phyloP scores from a whole-genome alignment of 148 eudicot species.

The Fallopia convolvulus region DNA sequence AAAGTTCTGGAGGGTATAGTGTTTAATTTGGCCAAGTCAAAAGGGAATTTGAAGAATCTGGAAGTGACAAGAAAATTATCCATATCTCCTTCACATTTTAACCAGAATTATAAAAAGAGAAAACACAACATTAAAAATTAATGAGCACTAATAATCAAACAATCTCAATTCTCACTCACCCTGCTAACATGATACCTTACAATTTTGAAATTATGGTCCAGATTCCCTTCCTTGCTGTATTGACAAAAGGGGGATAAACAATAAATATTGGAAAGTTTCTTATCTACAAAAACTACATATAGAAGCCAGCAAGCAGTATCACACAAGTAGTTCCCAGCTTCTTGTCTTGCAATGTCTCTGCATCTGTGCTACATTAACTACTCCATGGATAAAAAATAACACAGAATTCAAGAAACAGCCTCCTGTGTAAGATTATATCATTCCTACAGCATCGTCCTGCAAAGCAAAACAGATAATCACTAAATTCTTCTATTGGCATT shows the following conservation, averaged over 20 bases:
- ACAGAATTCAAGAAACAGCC: background rate
- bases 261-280: background rate
- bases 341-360: background rate
- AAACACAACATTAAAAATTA: too few species aligned
- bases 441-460: background rate
- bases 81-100: background rate
- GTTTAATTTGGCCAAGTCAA: background rate
- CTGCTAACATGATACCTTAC: background rate
- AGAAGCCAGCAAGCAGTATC: background rate
- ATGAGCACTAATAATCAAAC: background rate
- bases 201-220: background rate
- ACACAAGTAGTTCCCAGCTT: background rate
- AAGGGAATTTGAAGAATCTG: background rate
- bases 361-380: background rate
- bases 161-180: background rate
- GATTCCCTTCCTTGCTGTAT: background rate
- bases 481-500: background rate
- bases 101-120: too few species aligned
- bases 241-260: background rate
- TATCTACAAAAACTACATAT: constrained; percentile 1
- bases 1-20: background rate
- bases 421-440: background rate
- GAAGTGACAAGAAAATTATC: background rate
- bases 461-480: background rate
- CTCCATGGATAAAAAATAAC: background rate